These are phyloP conservation scores for Friedmanniomyces endolithicus DNA, from an alignment of 495 filamentous ascomycete genomes.

Conservation along the genomic window DNA sequence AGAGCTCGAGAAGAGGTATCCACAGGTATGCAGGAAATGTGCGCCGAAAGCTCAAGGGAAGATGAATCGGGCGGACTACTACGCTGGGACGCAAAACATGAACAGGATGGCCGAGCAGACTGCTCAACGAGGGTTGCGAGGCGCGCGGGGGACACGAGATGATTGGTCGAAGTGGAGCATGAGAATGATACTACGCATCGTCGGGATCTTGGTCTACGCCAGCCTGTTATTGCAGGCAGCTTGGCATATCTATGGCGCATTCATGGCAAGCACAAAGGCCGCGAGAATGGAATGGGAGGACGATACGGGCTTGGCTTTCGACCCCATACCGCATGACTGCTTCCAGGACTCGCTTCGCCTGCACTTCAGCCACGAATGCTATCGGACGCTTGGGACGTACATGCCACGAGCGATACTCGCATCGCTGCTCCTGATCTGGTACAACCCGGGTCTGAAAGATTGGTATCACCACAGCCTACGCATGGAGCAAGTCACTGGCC, in stretches of 20 bases:
- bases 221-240: constrained; percentile 20
- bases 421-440: constrained; percentile 10
- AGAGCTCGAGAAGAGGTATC: constrained; percentile 62
- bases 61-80: constrained; percentile 57
- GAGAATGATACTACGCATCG: constrained; percentile 35
- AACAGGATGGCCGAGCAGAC: constrained; percentile 58
- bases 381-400: not conserved
- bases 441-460: constrained; percentile 14
- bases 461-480: constrained; percentile 19
- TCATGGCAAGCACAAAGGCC: not conserved
- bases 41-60: constrained; percentile 51
- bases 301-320: not conserved
- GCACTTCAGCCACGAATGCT: constrained; percentile 5
- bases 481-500: constrained; percentile 12
- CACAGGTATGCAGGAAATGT: constrained; percentile 70
- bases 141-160: constrained; percentile 26
- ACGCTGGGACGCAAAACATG: constrained; percentile 57
- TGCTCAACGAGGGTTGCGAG: constrained; percentile 34
- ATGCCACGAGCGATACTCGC: constrained; percentile 7
- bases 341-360: not conserved
- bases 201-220: constrained; percentile 42
- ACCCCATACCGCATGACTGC: constrained; percentile 6
- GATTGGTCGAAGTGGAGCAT: constrained; percentile 40
- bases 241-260: constrained; percentile 15
- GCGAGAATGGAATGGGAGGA: not conserved